Base-by-base conservation (phyloP, 257 asterid species). In the Nicotiana knightiana region DNA sequence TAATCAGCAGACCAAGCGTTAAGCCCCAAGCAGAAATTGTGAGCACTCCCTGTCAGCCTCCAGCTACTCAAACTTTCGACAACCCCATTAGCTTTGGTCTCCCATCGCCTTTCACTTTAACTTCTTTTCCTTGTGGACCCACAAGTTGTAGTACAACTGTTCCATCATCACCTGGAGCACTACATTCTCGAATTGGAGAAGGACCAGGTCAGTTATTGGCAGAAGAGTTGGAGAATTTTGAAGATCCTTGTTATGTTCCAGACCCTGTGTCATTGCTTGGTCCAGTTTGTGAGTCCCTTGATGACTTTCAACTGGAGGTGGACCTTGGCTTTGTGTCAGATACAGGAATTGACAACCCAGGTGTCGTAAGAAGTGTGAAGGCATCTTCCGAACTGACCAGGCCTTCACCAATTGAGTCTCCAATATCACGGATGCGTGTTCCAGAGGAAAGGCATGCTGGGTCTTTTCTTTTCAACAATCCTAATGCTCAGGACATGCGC, bases 241-340 rank as follows among this genome's bases (percentile, higher is more conserved):
- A 90, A 88, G 99, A 96, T 80, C 99, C 98, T 78, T 91, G 97
- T 86, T 94, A 94, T 87, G 97, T 90, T 85, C 98, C 99, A 8
- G 98, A 96, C 75, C 97, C 98, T 0, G 90, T 88, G 81, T 86
- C 98, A 82, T 90, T 96, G 89, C 98, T 96, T 83, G 98, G 99
- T 43, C 99, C 99, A 16, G 97, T 96, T 82, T 96, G 97, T 39
- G 98, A 96, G 86, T 96, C 99, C 33, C 97, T 96, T 2, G 97
- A 96, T 85, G 90, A 90, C 88, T 94, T 96, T 81, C 97, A 91
- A 89, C 85, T 90, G 87, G 75, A 66, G 48, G 51, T 66, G 48
- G 98, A 96, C 86, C 86, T 89, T 62, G 97, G 98, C 24, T 89
- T 92, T 89, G 89, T 85, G 75, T 70, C 89, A 46, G 92, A 90